A percentile compares a stretch with the other conserved stretches of the same genome.
phyloP scores from a whole-genome alignment of 768 basidiomycete species.

The Boletus rubropictus region DNA sequence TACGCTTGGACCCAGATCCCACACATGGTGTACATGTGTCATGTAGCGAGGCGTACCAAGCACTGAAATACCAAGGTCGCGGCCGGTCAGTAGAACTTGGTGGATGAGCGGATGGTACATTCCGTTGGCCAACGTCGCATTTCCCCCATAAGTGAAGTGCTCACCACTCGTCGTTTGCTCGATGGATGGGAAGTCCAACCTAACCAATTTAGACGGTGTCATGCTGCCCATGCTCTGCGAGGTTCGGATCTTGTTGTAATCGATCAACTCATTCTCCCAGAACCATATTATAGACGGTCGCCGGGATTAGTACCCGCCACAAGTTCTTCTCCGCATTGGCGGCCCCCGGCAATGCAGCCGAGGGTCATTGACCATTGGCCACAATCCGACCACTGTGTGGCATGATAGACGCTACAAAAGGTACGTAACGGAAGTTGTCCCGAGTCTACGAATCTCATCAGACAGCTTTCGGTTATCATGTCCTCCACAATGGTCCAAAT shows the following conservation, averaged over 20 bases:
- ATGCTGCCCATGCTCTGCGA: background rate
- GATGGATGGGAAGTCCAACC: background rate
- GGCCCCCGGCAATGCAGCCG: background rate
- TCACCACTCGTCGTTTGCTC: background rate
- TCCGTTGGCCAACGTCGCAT: background rate
- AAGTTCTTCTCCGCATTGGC: background rate
- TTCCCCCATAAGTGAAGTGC: background rate
- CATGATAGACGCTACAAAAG: background rate
- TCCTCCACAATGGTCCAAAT: background rate
- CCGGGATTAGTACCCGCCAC: background rate
- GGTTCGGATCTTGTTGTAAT: slow-evolving; percentile 2
- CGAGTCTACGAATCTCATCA: background rate
- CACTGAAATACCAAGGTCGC: background rate
- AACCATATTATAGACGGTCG: background rate
- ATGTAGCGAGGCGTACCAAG: background rate
- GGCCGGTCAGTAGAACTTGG: background rate
- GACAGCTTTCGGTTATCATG: background rate
- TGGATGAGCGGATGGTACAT: background rate
- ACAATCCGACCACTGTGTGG: background rate
- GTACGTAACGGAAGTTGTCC: background rate
- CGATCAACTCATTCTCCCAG: slow-evolving; percentile 1
- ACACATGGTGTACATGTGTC: slow-evolving; percentile 8
- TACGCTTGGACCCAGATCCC: slow-evolving; percentile 11
- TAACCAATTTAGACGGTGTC: background rate
- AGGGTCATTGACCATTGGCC: background rate